Evolutionary conservation across 2,329 filamentous ascomycete genomes (phyloP), one percentile per base, ranked within the genome.

Genomic region (Fusarium sp.): DNA sequence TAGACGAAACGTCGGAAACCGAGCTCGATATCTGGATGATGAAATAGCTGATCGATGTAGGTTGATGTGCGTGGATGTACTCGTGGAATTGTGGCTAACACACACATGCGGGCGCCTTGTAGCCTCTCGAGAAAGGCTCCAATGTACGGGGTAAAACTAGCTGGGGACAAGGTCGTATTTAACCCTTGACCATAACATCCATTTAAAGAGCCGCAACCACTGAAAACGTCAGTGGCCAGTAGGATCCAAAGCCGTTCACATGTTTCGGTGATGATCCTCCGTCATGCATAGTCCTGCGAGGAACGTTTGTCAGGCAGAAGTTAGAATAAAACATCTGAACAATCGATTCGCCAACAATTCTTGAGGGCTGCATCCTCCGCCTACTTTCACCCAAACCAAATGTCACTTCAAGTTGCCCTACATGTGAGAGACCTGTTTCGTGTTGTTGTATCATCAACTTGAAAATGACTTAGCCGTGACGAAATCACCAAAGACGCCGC

Each of bases 351-450:
- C 23, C 24, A 14, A 32, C 4, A 20, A 8, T 42, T 52, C 21
- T 52, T 14, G n/a, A 7, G 14, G 20, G 46, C 17, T 55, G 20
- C 30, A 42, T 56, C 17, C 34, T 6, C 15, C 15, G 8, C n/a
- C 34, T 10, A 36, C 8, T 10, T 36, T 10, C 9, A 17, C n/a
- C 17, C 19, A 17, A 7, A 36, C 17, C 17, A n/a, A n/a, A 36
- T 17, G 10, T 19, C 46, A 21, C 19, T n/a, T 52, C 46, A 15
- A 56, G 28, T 21, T 56, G 36, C 36, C 46, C 21, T 52, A 32
- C 20, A 12, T 9, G 47, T 32, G 24, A 40, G 21, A 52, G 21
- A 30, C 7, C 12, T 1, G 4, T 19, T 36, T 36, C 4, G n/a
- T 38, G 42, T 14, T 34, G 14, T 52, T 21, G 45, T 42, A 28